Evolutionary conservation across 2,329 filamentous ascomycete species (phyloP), one percentile per base, ranked within the genome.

Genomic region (Alternaria postmessia): DNA sequence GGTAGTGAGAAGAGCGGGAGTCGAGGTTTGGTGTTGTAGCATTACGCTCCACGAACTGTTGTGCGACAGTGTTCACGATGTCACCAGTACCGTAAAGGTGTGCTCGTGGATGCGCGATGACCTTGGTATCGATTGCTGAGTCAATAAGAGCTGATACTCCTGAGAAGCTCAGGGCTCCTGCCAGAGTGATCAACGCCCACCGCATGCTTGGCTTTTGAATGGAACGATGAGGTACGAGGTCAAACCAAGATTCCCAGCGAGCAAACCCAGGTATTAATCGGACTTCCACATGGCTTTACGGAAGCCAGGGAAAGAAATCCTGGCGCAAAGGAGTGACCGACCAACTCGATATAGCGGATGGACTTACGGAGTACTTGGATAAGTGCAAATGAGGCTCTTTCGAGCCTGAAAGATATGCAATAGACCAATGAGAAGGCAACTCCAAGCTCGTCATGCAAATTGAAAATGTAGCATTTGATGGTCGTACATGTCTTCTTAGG

Each of bases 161-260:
- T 11, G 61, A 61, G 47, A 66, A 65, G 63, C 65, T 59, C 24
- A 72, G 44, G 34, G 61, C 65, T 57, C 59, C 64, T 39, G 59
- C 57, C 5, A 70, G 22, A 43, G 28, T 46, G 41, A 73, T 22
- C 47, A 41, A 32, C 16, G 43, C 59, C 67, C 64, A 72, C 59
- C 49, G 64, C 72, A 75, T 75, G 12, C 18, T 67, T 51, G 41
- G 7, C 42, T 56, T 34, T 34, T 18, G 16, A 3, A 32, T 28
- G 12, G 20, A 24, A 20, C 18, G 44, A 38, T 11, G 43, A 39
- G 18, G 9, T 32, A 38, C 16, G 18, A 42, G 43, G 32, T 7
- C 49, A 36, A 44, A 5, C n/a, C 18, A 24, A 54, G 54, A 14
- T 26, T 39, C 39, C 42, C 28, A 46, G 42, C 34, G 30, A 20